Evolutionary conservation across 352 stramenopile genomes (phyloP), one percentile per base, ranked within the genome.

Genomic region (Pythium graminicola): DNA sequence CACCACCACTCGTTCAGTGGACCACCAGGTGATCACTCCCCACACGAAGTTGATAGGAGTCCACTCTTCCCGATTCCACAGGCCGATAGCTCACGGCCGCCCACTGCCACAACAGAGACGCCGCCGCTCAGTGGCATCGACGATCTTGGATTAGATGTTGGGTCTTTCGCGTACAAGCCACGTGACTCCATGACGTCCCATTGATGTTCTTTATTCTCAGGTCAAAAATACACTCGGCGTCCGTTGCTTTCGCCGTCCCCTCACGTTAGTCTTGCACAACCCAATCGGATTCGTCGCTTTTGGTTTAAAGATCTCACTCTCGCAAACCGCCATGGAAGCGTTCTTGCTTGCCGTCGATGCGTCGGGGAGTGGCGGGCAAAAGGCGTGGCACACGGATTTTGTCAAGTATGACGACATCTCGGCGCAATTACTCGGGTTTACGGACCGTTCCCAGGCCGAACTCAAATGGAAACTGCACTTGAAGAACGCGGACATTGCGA

Each of bases 381-480:
- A 76, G 31, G 36, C 58, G 13, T 88, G 77, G 77, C 60, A 69
- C 20, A 70, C 67, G 4, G 49, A 78, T 23, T 84, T 73, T 28
- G 36, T 86, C 52, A 85, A 80, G 53, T 60, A 79, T 6, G 75
- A 85, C 50, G 75, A 86, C 38, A 82, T 86, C 31, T 81, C 78
- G 6, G 78, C 69, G 19, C 70, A 79, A 33, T 52, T 89, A 17
- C 61, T 86, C 31, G 72, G 64, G 13, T 85, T 85, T 51, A 67
- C 61, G 4, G 71, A 85, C 32, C 59, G 63, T 26, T 72, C 69
- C 7, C 75, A 84, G 36, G 58, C 54, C 31, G 60, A 78, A 13
- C 51, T 83, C 19, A 69, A 65, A 22, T 86, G 75, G 75, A 76
- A 65, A 24, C 32, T 85, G 13, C 36, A 66, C 17, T 54, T 86